Conservation (phyloP, 2,329 filamentous ascomycete genomes). For the Talaromyces sp. region DNA sequence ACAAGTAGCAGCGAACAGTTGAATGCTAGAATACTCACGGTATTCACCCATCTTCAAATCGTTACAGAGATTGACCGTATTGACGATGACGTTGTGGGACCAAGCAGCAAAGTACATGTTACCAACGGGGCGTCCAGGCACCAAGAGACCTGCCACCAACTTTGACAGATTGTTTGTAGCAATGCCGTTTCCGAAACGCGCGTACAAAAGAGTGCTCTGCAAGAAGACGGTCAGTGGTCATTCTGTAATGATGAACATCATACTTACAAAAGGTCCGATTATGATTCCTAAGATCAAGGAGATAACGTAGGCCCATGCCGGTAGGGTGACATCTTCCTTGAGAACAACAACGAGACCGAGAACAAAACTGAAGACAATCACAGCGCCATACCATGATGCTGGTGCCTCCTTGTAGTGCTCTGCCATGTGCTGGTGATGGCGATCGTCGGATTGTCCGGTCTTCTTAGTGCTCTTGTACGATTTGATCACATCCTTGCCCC, state of each 20-base stretch:
- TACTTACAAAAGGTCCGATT: constrained; percentile 23
- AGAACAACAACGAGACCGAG: constrained; percentile 28
- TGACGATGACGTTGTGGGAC: constrained; percentile 57
- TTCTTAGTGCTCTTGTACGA: constrained; percentile 48
- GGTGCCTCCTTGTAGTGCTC: constrained; percentile 52
- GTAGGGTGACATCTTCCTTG: constrained; percentile 31
- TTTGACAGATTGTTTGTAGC: constrained; percentile 59
- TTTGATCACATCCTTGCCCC: constrained; percentile 51
- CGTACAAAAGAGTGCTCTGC: constrained; percentile 52
- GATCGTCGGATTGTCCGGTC: constrained; percentile 45
- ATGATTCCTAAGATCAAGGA: constrained; percentile 29
- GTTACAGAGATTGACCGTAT: constrained; percentile 50
- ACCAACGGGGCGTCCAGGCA: constrained; percentile 52
- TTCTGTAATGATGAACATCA: not conserved
- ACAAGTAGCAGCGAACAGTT: not conserved
- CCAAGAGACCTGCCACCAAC: constrained; percentile 53
- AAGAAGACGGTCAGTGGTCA: not conserved
- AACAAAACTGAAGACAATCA: constrained; percentile 31
- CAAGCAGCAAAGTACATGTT: constrained; percentile 60
- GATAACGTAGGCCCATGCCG: constrained; percentile 34
- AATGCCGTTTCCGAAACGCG: constrained; percentile 56
- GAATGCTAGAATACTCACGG: constrained; percentile 34
- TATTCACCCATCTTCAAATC: constrained; percentile 61
- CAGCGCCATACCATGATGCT: constrained; percentile 34
- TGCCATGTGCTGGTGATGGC: constrained; percentile 53